Conservation (phyloP, 164 flowering plant species). For the Tinospora cordifolia region DNA sequence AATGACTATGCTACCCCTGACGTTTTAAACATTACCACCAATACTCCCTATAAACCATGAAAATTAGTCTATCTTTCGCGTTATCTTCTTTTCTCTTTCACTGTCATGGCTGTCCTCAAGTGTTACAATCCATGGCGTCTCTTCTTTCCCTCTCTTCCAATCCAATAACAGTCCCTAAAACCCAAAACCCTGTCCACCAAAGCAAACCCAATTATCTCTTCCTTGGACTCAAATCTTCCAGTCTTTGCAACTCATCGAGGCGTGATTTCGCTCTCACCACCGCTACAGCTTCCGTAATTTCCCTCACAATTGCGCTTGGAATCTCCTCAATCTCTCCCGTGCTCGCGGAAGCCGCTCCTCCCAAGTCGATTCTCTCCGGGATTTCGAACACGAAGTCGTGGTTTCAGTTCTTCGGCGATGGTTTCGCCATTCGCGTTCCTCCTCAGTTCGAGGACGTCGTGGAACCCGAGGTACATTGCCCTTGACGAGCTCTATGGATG, state of each 20-base stretch:
- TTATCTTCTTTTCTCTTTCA: slow-evolving; percentile 21
- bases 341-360: slow-evolving; percentile 19
- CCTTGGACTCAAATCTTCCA: slow-evolving; percentile 2
- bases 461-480: slow-evolving; percentile 79
- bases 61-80: slow-evolving; percentile 17
- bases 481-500: not conserved
- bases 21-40: not conserved
- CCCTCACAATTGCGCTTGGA: slow-evolving; percentile 18
- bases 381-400: slow-evolving; percentile 77
- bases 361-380: slow-evolving; percentile 39
- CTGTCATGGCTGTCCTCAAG: slow-evolving; percentile 7
- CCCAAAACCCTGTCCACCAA: slow-evolving; percentile 17
- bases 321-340: slow-evolving; percentile 18
- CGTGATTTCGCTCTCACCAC: slow-evolving; percentile 39
- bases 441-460: slow-evolving; percentile 66
- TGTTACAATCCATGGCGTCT: slow-evolving; percentile 34
- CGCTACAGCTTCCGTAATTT: slow-evolving; percentile 29
- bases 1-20: slow-evolving; percentile 12
- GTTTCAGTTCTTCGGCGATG: slow-evolving; percentile 86
- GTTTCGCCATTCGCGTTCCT: slow-evolving; percentile 81
- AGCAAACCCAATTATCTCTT: slow-evolving; percentile 6
- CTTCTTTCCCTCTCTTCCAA: slow-evolving; percentile 32
- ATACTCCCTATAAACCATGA: not conserved
- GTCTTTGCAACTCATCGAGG: slow-evolving; percentile 23
- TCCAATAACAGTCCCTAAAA: slow-evolving; percentile 29